phyloP scores from a whole-genome alignment of 176 grass and related monocot species.

The Elaeis guineensis region DNA sequence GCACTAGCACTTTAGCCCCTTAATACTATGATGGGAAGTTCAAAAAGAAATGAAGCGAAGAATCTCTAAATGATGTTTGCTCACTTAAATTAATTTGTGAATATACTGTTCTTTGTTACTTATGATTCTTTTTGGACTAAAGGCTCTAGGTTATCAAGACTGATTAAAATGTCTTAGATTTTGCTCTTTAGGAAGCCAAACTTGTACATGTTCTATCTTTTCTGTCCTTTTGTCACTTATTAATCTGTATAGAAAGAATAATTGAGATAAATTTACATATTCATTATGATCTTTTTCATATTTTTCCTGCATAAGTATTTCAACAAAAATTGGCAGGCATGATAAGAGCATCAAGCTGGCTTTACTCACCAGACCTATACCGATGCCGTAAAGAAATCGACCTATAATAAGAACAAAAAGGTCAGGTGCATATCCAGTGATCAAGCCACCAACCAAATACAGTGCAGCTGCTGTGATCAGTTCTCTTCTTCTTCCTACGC shows the following conservation, averaged over 20 bases:
- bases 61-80: too few species aligned
- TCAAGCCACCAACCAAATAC: slow-evolving; percentile 64
- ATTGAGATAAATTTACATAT: neutral
- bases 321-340: neutral
- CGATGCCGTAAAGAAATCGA: slow-evolving; percentile 63
- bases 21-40: too few species aligned
- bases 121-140: too few species aligned
- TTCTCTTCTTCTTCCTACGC: slow-evolving; percentile 82
- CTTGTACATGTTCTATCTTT: too few species aligned
- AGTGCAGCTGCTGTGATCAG: slow-evolving; percentile 59
- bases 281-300: neutral
- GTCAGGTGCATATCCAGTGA: slow-evolving; percentile 62
- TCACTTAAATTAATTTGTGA: too few species aligned
- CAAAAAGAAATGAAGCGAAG: too few species aligned
- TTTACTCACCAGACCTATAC: slow-evolving; percentile 75
- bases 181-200: too few species aligned
- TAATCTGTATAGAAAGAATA: neutral
- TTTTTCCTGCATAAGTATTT: neutral
- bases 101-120: too few species aligned
- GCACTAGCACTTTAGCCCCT: too few species aligned
- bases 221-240: too few species aligned
- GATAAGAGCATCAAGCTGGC: neutral
- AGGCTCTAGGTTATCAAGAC: too few species aligned
- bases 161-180: too few species aligned
- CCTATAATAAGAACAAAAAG: slow-evolving; percentile 60